phyloP scores from a whole-genome alignment of 257 asterid genomes.

The Nyctanthes arbortristis region DNA sequence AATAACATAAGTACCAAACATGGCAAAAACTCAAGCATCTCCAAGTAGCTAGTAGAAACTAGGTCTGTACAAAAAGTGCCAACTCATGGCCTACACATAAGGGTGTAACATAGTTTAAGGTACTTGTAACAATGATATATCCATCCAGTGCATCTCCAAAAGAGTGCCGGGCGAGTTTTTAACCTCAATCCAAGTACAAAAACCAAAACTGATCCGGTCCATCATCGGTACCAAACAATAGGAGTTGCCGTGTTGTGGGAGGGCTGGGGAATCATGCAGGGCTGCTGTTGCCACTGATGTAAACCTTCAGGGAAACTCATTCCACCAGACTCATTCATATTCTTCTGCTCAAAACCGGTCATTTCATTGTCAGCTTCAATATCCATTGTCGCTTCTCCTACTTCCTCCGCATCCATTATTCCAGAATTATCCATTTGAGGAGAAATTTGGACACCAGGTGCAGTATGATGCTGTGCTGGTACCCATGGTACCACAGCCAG shows the following conservation, averaged over 20 bases:
- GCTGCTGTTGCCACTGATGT: conserved; percentile 72
- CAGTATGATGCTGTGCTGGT: conserved; percentile 41
- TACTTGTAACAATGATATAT: too few species aligned
- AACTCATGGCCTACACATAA: too few species aligned
- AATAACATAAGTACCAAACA: too few species aligned
- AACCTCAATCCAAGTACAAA: background rate
- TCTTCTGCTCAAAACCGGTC: conserved; percentile 17
- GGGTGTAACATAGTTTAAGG: too few species aligned
- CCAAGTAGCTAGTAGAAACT: too few species aligned
- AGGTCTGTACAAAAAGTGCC: too few species aligned
- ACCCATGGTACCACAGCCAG: conserved; percentile 81
- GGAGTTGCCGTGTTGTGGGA: conserved; percentile 55
- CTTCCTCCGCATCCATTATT: conserved; percentile 65
- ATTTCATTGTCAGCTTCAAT: conserved; percentile 39
- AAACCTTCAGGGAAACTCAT: conserved; percentile 40
- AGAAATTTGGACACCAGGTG: conserved; percentile 14
- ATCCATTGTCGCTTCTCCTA: conserved; percentile 53
- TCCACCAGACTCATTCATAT: conserved; percentile 26
- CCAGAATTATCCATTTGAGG: conserved; percentile 34
- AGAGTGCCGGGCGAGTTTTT: background rate
- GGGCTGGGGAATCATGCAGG: conserved; percentile 63
- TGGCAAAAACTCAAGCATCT: too few species aligned
- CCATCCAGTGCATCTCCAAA: background rate
- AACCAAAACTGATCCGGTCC: background rate
- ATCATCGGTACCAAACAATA: conserved; percentile 56